Evolutionary conservation across 768 basidiomycete species (phyloP), one percentile per base, ranked within the genome.

Genomic region (Rhodotorula graminis): DNA sequence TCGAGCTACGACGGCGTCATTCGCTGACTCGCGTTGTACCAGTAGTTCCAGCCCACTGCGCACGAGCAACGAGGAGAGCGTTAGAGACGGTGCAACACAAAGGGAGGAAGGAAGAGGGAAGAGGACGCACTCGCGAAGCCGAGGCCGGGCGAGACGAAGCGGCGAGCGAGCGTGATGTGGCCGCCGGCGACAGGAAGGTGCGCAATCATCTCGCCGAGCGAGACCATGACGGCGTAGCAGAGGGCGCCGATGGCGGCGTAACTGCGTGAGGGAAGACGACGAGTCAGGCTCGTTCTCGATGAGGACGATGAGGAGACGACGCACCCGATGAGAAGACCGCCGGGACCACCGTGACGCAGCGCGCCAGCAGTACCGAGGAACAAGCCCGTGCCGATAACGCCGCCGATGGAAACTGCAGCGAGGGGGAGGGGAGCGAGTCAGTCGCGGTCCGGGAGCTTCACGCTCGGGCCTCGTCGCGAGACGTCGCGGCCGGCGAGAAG

Each of bases 21-120:
- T n/a, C n/a, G n/a, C n/a, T n/a, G n/a, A n/a, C n/a, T n/a, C n/a
- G n/a, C n/a, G n/a, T n/a, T n/a, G n/a, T 82, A 83, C 84, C 84
- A 85, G 68, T 84, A 84, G 67, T 85, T 84, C 82, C 82, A 84
- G 11, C 84, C 85, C 9, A 84, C 50, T 25, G 23, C 23, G 25
- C 23, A 27, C 25, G 18, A 15, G 5, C 11, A 21, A 47, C 4
- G 11, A 23, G 4, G 23, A 9, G 25, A 52, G 50, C 23, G 50
- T 52, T 7, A 52, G 50, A 2, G 12, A 3, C 10, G 25, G 25
- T 10, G 50, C 11, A 25, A 12, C 23, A 44, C 9, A 44, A 4
- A 23, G 50, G 50, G 5, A 27, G 12, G 50, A 25, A 27, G 25
- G 7, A 12, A 25, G 50, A 25, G 50, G 12, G 25, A 21, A 21